Percentiles rank a stretch among this genome's conserved stretches.
These are phyloP conservation scores for Acanthamoeba sp. DNA, from an alignment of 208 protist genomes.

Conservation along the genomic window DNA sequence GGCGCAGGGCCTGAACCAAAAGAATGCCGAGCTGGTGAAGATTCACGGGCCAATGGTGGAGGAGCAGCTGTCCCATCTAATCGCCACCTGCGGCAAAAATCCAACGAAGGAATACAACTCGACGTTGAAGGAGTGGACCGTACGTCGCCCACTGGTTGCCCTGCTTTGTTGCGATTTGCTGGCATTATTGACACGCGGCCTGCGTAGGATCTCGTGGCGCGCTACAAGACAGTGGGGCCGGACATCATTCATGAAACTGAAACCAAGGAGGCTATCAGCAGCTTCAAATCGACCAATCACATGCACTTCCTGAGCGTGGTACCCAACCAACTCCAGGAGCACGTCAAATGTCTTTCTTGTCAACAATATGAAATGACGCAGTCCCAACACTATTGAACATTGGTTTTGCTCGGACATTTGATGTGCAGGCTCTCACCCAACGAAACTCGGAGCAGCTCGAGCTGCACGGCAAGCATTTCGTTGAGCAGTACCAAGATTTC, in stretches of 20 bases:
- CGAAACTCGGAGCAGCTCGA: not conserved
- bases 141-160: too few species aligned
- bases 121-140: not conserved
- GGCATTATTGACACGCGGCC: too few species aligned
- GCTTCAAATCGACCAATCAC: not conserved
- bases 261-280: not conserved
- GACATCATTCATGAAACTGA: not conserved
- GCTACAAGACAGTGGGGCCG: not conserved
- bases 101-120: not conserved
- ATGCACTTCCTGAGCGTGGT: not conserved
- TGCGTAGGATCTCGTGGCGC: not conserved
- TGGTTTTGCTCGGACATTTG: too few species aligned
- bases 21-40: not conserved
- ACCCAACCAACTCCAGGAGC: too few species aligned
- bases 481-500: not conserved
- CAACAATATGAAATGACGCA: too few species aligned
- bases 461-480: not conserved
- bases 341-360: too few species aligned
- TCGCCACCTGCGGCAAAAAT: not conserved
- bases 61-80: not conserved
- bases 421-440: slow-evolving; percentile 14
- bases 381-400: too few species aligned
- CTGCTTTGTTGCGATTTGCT: too few species aligned
- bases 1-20: not conserved
- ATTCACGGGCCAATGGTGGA: not conserved